Base-by-base conservation (phyloP, 2,329 filamentous ascomycete species). In the Cytospora leucostoma region DNA sequence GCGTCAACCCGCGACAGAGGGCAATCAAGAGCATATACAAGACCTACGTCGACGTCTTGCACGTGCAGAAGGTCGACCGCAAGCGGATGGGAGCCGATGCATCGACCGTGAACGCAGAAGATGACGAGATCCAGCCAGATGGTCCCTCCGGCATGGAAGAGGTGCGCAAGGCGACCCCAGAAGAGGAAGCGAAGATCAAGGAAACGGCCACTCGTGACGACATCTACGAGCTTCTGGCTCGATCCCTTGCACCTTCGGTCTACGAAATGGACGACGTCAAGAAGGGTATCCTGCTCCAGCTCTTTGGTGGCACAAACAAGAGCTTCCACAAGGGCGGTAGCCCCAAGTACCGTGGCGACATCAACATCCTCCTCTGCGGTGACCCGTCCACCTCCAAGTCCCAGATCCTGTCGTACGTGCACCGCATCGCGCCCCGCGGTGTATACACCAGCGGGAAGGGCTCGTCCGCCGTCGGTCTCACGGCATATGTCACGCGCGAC, bases 191-290 rank as follows among this genome's bases (percentile, higher is more conserved):
- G 62, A 94, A 90, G 79, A 99, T 99, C 74, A 90, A 86, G 71
- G 87, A 85, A 64, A 95, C 91, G 12, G 91, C 91, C 12, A 83
- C 85, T 37, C 87, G 95, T 59, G 82, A 88, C 1, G 95, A 99
- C 74, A 88, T 99, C 60, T 99, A 99, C 75, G 93, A 99, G 27
- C 84, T 99, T 32, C 85, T 99, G 4, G 85, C 95, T 19, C 87
- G 94, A 44, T 98, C 94, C 1, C 81, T 99, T 34, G 95, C 95
- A 2, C 95, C 95, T 15, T 97, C 93, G 65, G 90, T 99, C 71
- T 97, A 96, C 78, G 95, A 99, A 77, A 91, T 96, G 88, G 95
- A 99, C 69, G 95, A 99, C 71, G 93, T 98, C 55, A 99, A 99
- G 82, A 99, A 99, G 78, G 95, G 95, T 12, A 97, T 99, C 66